Conservation (phyloP, 139 green algal genomes). For the Chara braunii region DNA sequence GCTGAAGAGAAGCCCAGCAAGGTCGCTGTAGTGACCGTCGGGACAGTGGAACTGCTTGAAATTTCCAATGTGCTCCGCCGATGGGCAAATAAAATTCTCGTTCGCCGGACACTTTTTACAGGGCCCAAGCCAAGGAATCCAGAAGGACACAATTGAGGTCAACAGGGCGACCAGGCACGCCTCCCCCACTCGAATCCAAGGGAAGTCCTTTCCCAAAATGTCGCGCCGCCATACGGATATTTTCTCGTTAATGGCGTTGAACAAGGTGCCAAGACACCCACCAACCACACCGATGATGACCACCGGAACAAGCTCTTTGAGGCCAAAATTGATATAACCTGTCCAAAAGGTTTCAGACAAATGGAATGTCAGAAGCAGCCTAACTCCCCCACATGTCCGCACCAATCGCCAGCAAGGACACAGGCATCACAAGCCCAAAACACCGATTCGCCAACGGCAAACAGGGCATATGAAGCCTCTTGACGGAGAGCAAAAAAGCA, state of each 20-base stretch:
- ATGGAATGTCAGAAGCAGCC: too few relatives aligned
- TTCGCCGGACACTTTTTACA: conserved; percentile 47
- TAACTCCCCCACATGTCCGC: too few relatives aligned
- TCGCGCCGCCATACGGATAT: conserved; percentile 47
- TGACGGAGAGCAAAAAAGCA: too few relatives aligned
- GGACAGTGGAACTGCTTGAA: conserved; percentile 50
- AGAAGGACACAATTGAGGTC: conserved; percentile 32
- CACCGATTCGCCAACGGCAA: too few relatives aligned
- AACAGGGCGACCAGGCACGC: conserved; percentile 30
- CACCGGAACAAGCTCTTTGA: conserved; percentile 65
- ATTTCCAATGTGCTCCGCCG: conserved; percentile 55
- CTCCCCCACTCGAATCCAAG: conserved; percentile 36
- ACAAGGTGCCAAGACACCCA: conserved; percentile 56
- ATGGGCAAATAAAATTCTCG: conserved; percentile 46
- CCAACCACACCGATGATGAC: conserved; percentile 66
- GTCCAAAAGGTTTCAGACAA: too few relatives aligned
- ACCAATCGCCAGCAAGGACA: too few relatives aligned
- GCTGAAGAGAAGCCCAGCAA: conserved; percentile 79
- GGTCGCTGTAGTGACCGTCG: conserved; percentile 61
- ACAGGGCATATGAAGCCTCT: too few relatives aligned
- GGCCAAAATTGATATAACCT: conserved; percentile 30
- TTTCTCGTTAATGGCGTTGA: conserved; percentile 59
- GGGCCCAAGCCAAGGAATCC: conserved; percentile 20
- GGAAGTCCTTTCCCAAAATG: conserved; percentile 5
- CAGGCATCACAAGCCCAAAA: too few relatives aligned